Base-by-base conservation (phyloP, 345 rosid species). In the Syzygium aqueum region DNA sequence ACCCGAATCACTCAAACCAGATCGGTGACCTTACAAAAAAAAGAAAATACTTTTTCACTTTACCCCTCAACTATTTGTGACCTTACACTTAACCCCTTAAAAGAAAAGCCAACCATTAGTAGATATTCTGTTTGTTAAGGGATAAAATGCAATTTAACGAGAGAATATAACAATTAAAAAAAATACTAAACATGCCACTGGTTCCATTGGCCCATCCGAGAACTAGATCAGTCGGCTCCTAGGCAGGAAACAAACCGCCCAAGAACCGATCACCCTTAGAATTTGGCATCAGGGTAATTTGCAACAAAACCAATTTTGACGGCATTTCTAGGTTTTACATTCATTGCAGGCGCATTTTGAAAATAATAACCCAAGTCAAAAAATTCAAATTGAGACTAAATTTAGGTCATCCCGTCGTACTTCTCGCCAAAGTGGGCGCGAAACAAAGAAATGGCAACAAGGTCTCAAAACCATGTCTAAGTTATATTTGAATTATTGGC, bases 201-300 rank as follows among this genome's bases (percentile, higher is more conserved):
- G 0, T 57, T 57, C 5, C 15, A 57, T 4, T 25, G 3, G 1
- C 0, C 6, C 28, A 0, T 25, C 5, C 15, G 25, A 1, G 3
- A 57, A 57, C 27, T 14, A 4, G 2, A 57, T 11, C 27, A 1
- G 27, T 57, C 15, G 30, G 1, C 25, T 14, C 51, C 43, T 40
- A 40, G 43, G 43, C 43, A 40, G 6, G 43, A 40, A 40, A 40
- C 43, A 40, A 40, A 40, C 43, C 6, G 1, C 43, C 43, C 43
- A 40, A 40, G 43, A 4, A 40, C 43, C 43, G 43, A 40, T 40
- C 43, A 40, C 43, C 43, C 43, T 40, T 40, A 40, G 43, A 40
- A 40, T 54, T 54, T 21, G 59, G 59, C 11, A 1, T 54, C 25
- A 25, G 59, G 77, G 19, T 14, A 63, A 63, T 63, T 63, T 63